A percentile compares a stretch with the other conserved stretches of the same genome.
These are phyloP conservation scores for Boletus rubroflammeus DNA, from an alignment of 768 basidiomycete genomes.

Conservation along the genomic window DNA sequence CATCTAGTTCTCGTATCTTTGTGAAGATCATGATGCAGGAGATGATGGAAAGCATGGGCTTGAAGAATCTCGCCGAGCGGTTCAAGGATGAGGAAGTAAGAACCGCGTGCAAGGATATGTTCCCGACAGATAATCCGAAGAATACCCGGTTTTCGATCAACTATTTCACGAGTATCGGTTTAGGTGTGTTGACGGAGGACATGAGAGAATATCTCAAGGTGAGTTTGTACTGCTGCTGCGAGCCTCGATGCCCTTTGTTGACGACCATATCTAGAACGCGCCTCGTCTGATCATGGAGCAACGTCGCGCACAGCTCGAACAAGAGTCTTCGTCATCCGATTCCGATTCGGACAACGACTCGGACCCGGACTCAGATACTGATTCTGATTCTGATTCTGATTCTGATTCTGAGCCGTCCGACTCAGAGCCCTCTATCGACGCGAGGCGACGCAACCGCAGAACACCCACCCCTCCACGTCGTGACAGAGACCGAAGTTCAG, in stretches of 20 bases:
- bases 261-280: constrained; percentile 61
- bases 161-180: constrained; percentile 93
- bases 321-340: constrained; percentile 47
- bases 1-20: constrained; percentile 93
- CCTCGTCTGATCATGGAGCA: constrained; percentile 93
- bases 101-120: constrained; percentile 74
- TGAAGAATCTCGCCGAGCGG: constrained; percentile 80
- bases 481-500: constrained; percentile 23
- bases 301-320: constrained; percentile 82
- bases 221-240: constrained; percentile 23
- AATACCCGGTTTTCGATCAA: constrained; percentile 96
- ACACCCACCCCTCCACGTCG: constrained; percentile 34
- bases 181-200: constrained; percentile 88
- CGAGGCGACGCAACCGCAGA: constrained; percentile 26
- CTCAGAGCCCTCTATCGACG: constrained; percentile 36
- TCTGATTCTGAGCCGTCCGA: constrained; percentile 39
- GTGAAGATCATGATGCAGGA: constrained; percentile 96
- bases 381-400: constrained; percentile 40
- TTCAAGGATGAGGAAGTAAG: constrained; percentile 86
- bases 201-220: constrained; percentile 97
- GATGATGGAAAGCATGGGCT: constrained; percentile 90
- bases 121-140: constrained; percentile 95
- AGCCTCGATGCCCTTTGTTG: neutral
- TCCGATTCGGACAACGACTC: constrained; percentile 34
- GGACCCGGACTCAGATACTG: constrained; percentile 31